These are phyloP conservation scores for Clavispora asparagi DNA, from an alignment of 805 yeast genomes.

Conservation along the genomic window DNA sequence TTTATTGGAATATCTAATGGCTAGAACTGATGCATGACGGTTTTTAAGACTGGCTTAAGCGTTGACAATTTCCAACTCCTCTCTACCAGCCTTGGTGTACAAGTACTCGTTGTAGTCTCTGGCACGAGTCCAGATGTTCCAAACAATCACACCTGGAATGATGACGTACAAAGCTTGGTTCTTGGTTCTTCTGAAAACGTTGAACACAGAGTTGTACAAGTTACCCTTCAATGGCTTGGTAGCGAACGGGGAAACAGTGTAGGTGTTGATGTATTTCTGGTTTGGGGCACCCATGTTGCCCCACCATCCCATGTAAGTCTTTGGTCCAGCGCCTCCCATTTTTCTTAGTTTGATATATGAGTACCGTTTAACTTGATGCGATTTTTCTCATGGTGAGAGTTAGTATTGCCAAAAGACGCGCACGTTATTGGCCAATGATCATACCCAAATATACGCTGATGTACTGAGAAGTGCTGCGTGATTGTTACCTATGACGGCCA, in stretches of 20 bases:
- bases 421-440: conserved; percentile 11
- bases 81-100: conserved; percentile 97
- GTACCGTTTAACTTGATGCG: background rate
- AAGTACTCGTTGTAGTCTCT: conserved; percentile 89
- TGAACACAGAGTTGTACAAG: conserved; percentile 80
- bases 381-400: conserved; percentile 7
- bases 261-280: conserved; percentile 81
- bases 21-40: conserved; percentile 1
- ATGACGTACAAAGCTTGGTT: conserved; percentile 74
- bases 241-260: conserved; percentile 90
- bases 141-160: conserved; percentile 74
- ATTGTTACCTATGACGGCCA: no score
- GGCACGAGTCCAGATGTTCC: conserved; percentile 83
- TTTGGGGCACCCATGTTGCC: conserved; percentile 78
- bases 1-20: conserved; percentile 2
- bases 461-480: background rate
- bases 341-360: background rate
- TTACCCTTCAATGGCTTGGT: conserved; percentile 88
- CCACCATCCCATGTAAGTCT: conserved; percentile 96
- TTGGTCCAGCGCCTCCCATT: conserved; percentile 71
- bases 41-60: conserved; percentile 18
- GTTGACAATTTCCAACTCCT: conserved; percentile 73
- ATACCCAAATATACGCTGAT: background rate
- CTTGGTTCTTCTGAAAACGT: conserved; percentile 90
- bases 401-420: conserved; percentile 8